These are phyloP conservation scores for Cryptococcus sp. DNA, from an alignment of 1,284 basidiomycete species.

Conservation along the genomic window DNA sequence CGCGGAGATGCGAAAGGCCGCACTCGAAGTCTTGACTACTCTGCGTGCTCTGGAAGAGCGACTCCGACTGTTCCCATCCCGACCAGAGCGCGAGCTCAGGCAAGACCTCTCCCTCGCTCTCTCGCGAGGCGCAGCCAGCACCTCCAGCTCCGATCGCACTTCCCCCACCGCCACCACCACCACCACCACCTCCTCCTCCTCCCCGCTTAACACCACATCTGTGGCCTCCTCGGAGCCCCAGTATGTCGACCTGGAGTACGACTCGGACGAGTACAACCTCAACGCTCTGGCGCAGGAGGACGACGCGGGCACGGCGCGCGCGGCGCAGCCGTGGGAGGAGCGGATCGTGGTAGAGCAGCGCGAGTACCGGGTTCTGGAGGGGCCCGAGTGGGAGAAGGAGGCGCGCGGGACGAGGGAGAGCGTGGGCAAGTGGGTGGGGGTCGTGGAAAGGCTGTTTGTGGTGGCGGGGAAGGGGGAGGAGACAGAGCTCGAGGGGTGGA, in stretches of 20 bases:
- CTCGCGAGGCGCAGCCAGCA: neutral
- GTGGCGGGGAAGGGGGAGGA: slow-evolving; percentile 6
- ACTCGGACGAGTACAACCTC: slow-evolving; percentile 45
- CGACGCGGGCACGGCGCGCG: slow-evolving; percentile 12
- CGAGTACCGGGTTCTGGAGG: slow-evolving; percentile 24
- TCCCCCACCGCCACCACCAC: slow-evolving; percentile 2
- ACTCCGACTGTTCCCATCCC: slow-evolving; percentile 17
- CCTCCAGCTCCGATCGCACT: slow-evolving; percentile 2
- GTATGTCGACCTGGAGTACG: slow-evolving; percentile 18
- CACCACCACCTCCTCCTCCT: slow-evolving; percentile 7
- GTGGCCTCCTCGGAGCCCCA: slow-evolving; percentile 19
- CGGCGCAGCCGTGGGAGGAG: slow-evolving; percentile 46
- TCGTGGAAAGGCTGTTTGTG: slow-evolving; percentile 37
- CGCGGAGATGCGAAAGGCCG: slow-evolving; percentile 34
- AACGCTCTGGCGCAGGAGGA: slow-evolving; percentile 32
- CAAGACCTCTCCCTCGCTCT: neutral
- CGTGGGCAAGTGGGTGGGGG: slow-evolving; percentile 35
- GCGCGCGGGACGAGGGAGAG: slow-evolving; percentile 20
- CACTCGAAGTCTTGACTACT: slow-evolving; percentile 41
- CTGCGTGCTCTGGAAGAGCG: slow-evolving; percentile 43
- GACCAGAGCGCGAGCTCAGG: neutral
- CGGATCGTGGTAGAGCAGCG: slow-evolving; percentile 34
- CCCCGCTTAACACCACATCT: neutral
- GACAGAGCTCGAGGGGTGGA: slow-evolving; percentile 26
- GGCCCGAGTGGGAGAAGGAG: slow-evolving; percentile 19